These are phyloP conservation scores for Rhizophagus sp. DNA, from an alignment of 192 early-diverging fungal genomes.

Conservation along the genomic window DNA sequence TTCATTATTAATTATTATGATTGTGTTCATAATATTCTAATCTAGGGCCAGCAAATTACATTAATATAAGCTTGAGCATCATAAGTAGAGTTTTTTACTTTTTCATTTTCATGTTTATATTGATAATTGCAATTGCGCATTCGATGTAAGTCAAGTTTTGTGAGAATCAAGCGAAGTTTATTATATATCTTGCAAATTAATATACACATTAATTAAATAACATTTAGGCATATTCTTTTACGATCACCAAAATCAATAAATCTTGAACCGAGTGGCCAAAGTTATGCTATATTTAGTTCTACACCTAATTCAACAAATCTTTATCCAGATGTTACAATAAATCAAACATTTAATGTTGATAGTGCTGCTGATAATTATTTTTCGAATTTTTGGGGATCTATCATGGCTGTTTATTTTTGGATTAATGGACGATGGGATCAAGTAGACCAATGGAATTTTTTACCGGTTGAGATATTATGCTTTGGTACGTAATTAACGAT, in stretches of 20 bases:
- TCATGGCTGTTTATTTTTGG: slow-evolving; percentile 18
- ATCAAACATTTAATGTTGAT: background rate
- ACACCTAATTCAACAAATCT: background rate
- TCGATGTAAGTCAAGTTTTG: background rate
- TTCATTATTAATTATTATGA: background rate
- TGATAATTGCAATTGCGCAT: background rate
- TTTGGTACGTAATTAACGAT: background rate
- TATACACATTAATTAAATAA: background rate
- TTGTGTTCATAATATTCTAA: background rate
- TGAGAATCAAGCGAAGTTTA: background rate
- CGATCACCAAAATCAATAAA: background rate
- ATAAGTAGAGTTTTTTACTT: background rate
- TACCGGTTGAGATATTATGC: background rate
- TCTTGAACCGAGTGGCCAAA: background rate
- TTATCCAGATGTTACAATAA: background rate
- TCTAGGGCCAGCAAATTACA: slow-evolving; percentile 12
- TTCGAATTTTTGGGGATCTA: background rate
- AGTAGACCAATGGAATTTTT: slow-evolving; percentile 17
- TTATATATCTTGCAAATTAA: background rate
- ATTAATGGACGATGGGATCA: slow-evolving; percentile 28
- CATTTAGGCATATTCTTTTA: slow-evolving; percentile 3
- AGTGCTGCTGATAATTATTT: slow-evolving; percentile 12
- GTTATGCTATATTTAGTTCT: background rate
- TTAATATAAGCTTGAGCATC: background rate
- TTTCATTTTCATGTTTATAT: slow-evolving; percentile 3